Evolutionary conservation across 2,329 filamentous ascomycete genomes (phyloP).

Genomic region (Aspergillus sp.): DNA sequence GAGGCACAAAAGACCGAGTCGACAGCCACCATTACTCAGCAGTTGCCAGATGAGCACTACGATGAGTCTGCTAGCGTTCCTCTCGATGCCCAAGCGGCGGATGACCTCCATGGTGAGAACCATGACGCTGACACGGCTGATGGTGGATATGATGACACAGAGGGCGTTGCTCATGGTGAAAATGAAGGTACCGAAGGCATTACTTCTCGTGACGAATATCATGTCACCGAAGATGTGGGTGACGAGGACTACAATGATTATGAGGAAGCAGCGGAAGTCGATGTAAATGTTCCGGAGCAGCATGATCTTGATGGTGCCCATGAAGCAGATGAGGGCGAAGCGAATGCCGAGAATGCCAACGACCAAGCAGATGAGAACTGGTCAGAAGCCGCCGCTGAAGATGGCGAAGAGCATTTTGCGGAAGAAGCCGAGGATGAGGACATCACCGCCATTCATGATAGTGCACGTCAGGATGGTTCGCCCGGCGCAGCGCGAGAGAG

Average conservation of each 20-base stretch:
- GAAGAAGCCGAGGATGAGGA: constrained; percentile 7
- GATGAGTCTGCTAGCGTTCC: constrained; percentile 6
- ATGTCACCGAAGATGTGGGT: constrained; percentile 8
- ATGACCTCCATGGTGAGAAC: constrained; percentile 1
- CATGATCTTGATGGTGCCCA: constrained; percentile 4
- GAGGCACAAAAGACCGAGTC: constrained; percentile 23
- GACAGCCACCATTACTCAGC: constrained; percentile 17
- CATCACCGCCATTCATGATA: constrained; percentile 8
- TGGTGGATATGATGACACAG: constrained; percentile 27
- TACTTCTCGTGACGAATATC: constrained; percentile 3
- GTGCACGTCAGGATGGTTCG: constrained; percentile 3
- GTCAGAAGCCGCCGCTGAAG: constrained; percentile 5
- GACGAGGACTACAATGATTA: not conserved
- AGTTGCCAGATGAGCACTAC: constrained; percentile 9
- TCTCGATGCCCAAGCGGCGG: constrained; percentile 2
- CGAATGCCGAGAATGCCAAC: not conserved
- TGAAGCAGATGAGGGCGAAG: constrained; percentile 6
- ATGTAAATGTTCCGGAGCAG: constrained; percentile 5
- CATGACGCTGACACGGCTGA: constrained; percentile 7
- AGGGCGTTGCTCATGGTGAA: constrained; percentile 6
- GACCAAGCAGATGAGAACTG: constrained; percentile 7
- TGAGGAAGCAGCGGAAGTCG: constrained; percentile 4
- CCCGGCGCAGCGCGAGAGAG: constrained; percentile 7
- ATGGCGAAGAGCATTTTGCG: constrained; percentile 7
- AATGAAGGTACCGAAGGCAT: not conserved